A percentile compares a stretch with the other conserved stretches of the same genome.
phyloP scores from a whole-genome alignment of 768 basidiomycete genomes.

The Tulasnella sp. region DNA sequence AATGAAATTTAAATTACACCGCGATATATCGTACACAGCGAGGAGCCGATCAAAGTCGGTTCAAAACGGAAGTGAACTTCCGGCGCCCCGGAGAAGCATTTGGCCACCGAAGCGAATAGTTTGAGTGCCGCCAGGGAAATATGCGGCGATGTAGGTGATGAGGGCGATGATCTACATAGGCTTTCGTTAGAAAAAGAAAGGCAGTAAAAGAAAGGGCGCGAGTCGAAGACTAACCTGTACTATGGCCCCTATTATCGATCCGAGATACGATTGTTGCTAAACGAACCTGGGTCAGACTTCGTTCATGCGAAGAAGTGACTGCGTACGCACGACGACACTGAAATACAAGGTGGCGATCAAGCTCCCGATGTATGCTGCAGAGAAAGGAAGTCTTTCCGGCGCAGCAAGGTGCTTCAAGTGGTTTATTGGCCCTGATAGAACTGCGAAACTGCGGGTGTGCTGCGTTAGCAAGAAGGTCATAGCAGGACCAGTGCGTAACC shows the following conservation, averaged over 20 bases:
- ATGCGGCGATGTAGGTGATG: conserved; percentile 86
- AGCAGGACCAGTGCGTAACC: conserved; percentile 38
- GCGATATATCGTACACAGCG: not conserved
- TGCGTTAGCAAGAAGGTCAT: not conserved
- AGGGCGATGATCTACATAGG: conserved; percentile 70
- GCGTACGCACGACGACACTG: conserved; percentile 72
- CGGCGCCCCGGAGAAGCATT: conserved; percentile 81
- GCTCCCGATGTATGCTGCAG: conserved; percentile 77
- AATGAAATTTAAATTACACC: not conserved
- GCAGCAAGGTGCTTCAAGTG: conserved; percentile 75
- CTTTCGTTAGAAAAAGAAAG: too few species aligned
- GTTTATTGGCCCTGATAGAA: conserved; percentile 74
- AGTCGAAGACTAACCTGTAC: conserved; percentile 61
- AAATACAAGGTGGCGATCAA: conserved; percentile 90
- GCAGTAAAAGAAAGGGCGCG: not conserved
- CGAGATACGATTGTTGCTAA: conserved; percentile 84
- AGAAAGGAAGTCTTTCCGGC: conserved; percentile 47
- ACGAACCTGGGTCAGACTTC: not conserved
- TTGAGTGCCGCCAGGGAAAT: conserved; percentile 89
- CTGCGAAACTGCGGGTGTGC: conserved; percentile 44
- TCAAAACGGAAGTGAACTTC: conserved; percentile 79
- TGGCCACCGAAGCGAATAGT: conserved; percentile 80
- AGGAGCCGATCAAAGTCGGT: not conserved
- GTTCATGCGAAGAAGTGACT: not conserved
- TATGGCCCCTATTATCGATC: conserved; percentile 79